Evolutionary conservation across 2,329 filamentous ascomycete genomes (phyloP).

Genomic region (Colletotrichum chrysophilum): DNA sequence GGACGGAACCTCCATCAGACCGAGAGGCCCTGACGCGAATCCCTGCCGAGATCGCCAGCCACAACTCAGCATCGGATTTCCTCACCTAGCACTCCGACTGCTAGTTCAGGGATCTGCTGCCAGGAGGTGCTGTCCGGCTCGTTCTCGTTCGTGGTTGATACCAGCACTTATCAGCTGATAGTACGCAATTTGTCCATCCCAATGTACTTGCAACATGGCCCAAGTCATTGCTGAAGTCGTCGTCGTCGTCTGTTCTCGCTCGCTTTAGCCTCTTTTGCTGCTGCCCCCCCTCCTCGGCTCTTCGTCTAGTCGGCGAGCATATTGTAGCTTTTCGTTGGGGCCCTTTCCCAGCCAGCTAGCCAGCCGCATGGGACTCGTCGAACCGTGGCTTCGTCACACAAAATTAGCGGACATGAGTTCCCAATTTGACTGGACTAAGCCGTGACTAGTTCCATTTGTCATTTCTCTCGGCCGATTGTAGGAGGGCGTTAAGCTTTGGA

Average conservation of each 20-base stretch:
- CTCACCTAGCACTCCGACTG: conserved; percentile 19
- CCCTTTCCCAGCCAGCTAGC: not conserved
- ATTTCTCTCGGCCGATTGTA: conserved; percentile 16
- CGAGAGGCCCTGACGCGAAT: conserved; percentile 14
- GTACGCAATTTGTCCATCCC: conserved; percentile 8
- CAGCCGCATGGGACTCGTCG: not conserved
- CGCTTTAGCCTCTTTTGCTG: not conserved
- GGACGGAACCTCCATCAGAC: conserved; percentile 15
- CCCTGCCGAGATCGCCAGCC: conserved; percentile 24
- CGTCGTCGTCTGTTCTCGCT: not conserved
- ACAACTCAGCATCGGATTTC: conserved; percentile 22
- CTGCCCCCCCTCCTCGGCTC: not conserved
- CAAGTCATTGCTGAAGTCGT: not conserved
- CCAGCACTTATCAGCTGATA: conserved; percentile 4
- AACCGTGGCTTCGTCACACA: conserved; percentile 9
- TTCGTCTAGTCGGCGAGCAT: not conserved
- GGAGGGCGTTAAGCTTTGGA: conserved; percentile 12
- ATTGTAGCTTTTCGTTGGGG: not conserved
- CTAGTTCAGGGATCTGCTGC: conserved; percentile 8
- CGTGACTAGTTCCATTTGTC: not conserved
- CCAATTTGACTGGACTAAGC: conserved; percentile 8
- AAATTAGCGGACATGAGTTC: conserved; percentile 20
- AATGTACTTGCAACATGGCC: conserved; percentile 18
- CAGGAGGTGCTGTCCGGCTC: conserved; percentile 1
- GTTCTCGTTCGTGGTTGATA: not conserved